Evolutionary conservation across 225 moss, liverwort and hornwort genomes (phyloP).

Genomic region (Bryum argenteum): DNA sequence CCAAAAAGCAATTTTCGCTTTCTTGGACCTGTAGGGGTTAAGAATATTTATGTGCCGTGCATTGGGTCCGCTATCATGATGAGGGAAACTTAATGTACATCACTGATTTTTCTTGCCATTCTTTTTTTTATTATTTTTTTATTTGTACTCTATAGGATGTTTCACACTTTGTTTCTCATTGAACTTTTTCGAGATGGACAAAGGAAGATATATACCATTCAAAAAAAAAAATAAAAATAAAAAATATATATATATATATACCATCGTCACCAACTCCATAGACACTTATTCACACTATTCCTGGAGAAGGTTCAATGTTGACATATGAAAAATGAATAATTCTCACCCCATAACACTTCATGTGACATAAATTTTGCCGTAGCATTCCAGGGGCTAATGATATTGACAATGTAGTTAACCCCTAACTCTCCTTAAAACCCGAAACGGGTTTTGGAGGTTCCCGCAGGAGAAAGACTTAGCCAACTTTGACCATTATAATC

Average conservation of each 20-base stretch:
- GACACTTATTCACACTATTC: background rate
- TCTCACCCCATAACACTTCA: conserved; percentile 1
- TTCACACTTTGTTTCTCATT: conserved; percentile 3
- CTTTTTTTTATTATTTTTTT: too few species aligned
- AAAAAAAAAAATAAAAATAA: too few species aligned
- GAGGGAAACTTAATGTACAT: conserved; percentile 71
- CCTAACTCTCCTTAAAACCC: too few species aligned
- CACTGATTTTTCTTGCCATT: conserved; percentile 59
- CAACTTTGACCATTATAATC: too few species aligned
- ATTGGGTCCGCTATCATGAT: conserved; percentile 89
- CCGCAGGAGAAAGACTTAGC: too few species aligned
- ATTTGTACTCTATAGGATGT: background rate
- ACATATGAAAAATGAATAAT: background rate
- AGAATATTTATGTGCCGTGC: conserved; percentile 23
- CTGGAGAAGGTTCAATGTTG: conserved; percentile 11
- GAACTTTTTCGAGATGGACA: conserved; percentile 12
- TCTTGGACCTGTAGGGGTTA: too few species aligned
- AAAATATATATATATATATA: background rate
- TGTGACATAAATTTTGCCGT: conserved; percentile 9
- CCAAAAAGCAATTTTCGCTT: too few species aligned
- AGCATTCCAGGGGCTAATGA: conserved; percentile 81
- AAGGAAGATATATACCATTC: too few species aligned
- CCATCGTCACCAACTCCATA: conserved; percentile 6
- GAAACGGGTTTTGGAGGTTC: too few species aligned
- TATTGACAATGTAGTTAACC: conserved; percentile 79